Evolutionary conservation across 208 protist species (phyloP).

Genomic region (Vickermania ingenoplastis): DNA sequence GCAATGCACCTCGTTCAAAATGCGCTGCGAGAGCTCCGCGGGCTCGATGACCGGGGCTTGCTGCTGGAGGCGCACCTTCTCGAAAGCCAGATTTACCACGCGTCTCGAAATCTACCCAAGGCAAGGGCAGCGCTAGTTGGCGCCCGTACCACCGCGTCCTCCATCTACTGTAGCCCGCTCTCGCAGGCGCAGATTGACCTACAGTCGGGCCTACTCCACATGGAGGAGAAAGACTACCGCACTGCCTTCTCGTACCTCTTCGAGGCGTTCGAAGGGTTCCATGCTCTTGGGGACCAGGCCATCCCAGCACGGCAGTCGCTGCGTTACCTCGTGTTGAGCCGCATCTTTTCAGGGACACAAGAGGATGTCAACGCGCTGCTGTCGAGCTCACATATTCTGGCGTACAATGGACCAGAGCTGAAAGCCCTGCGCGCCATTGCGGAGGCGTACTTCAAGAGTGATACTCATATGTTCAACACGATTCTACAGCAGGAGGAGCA

Average conservation of each 20-base stretch:
- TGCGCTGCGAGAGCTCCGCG: constrained; percentile 92
- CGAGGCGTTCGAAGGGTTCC: constrained; percentile 97
- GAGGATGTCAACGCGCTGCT: constrained; percentile 75
- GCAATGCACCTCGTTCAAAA: constrained; percentile 55
- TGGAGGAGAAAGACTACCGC: constrained; percentile 97
- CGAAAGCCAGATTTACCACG: constrained; percentile 93
- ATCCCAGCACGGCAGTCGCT: constrained; percentile 79
- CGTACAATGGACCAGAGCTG: constrained; percentile 86
- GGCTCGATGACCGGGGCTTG: constrained; percentile 96
- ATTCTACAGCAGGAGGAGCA: constrained; percentile 31
- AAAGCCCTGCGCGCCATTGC: constrained; percentile 93
- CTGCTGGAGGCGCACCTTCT: constrained; percentile 97
- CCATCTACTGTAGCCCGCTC: constrained; percentile 97
- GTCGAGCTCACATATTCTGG: constrained; percentile 84
- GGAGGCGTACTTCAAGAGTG: constrained; percentile 89
- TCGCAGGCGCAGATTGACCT: constrained; percentile 98
- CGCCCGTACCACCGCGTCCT: constrained; percentile 95
- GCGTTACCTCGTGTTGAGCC: constrained; percentile 98
- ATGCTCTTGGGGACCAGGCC: constrained; percentile 79
- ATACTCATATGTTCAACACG: constrained; percentile 91
- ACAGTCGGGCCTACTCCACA: constrained; percentile 94
- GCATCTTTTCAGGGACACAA: constrained; percentile 80
- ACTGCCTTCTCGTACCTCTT: constrained; percentile 98
- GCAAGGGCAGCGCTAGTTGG: constrained; percentile 93
- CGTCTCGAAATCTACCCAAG: constrained; percentile 90